These are phyloP conservation scores for Neocallimastix lanati DNA, from an alignment of 192 early-diverging fungal genomes.

Conservation along the genomic window DNA sequence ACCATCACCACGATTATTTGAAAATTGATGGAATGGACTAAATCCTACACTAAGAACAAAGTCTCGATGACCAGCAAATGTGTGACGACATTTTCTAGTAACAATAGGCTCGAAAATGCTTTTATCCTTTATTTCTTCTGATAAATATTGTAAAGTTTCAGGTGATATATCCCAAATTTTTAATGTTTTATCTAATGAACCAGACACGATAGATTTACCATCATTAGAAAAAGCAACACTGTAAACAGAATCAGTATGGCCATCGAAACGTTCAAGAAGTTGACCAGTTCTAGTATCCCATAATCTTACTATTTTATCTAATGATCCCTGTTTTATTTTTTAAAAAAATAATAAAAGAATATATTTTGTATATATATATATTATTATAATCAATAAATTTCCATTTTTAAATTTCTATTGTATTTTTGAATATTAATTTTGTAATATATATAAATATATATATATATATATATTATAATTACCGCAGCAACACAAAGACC, in stretches of 20 bases:
- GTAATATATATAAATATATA: too few species aligned
- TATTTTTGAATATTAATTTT: too few species aligned
- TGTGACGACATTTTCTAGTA: conserved; percentile 20
- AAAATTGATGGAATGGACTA: conserved; percentile 9
- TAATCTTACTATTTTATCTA: conserved; percentile 82
- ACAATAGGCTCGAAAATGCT: conserved; percentile 7
- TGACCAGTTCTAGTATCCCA: conserved; percentile 70
- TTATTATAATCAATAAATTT: too few species aligned
- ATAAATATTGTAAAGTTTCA: conserved; percentile 13
- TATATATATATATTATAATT: too few species aligned
- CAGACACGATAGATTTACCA: conserved; percentile 75
- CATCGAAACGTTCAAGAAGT: conserved; percentile 76
- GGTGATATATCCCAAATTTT: conserved; percentile 69
- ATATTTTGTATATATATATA: too few species aligned
- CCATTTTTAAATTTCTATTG: too few species aligned
- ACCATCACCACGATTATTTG: not conserved
- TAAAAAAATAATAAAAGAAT: too few species aligned
- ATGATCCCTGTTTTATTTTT: conserved; percentile 64
- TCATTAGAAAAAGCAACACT: conserved; percentile 87
- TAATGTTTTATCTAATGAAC: conserved; percentile 78
- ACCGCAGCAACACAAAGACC: conserved; percentile 64
- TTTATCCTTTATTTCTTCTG: not conserved
- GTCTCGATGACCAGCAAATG: conserved; percentile 62
- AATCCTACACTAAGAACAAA: conserved; percentile 92
- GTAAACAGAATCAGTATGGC: conserved; percentile 91